Conservation (phyloP, 768 basidiomycete genomes). For the Leccinum imitatum region DNA sequence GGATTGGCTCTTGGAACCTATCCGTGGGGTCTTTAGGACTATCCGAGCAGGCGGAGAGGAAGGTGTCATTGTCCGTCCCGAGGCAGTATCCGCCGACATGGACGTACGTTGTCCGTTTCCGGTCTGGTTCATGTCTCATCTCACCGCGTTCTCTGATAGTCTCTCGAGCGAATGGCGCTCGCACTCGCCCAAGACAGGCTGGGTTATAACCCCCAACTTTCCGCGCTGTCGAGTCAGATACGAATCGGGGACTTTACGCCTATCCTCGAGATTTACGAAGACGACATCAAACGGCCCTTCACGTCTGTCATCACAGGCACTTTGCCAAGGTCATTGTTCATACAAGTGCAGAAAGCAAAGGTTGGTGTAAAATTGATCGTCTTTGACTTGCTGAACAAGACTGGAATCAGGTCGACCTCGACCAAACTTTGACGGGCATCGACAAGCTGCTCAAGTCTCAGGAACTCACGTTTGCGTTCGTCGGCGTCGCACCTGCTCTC, state of each 20-base stretch:
- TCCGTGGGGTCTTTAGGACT: conserved; percentile 80
- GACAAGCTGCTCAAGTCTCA: conserved; percentile 93
- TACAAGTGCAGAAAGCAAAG: conserved; percentile 96
- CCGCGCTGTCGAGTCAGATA: conserved; percentile 61
- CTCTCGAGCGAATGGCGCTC: conserved; percentile 89
- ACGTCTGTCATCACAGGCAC: conserved; percentile 79
- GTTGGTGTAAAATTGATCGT: conserved; percentile 35
- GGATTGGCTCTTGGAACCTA: conserved; percentile 84
- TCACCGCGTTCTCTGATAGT: conserved; percentile 44
- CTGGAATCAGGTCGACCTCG: conserved; percentile 75
- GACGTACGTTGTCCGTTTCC: conserved; percentile 48
- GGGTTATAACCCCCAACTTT: conserved; percentile 64
- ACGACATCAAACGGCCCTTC: conserved; percentile 86
- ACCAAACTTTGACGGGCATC: conserved; percentile 86
- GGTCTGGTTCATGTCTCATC: not conserved
- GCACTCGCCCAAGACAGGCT: conserved; percentile 82
- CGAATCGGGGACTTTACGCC: conserved; percentile 82
- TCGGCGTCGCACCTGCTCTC: conserved; percentile 90
- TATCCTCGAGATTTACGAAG: conserved; percentile 85
- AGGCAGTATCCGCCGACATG: conserved; percentile 83
- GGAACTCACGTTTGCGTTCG: conserved; percentile 94
- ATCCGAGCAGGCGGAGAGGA: conserved; percentile 78
- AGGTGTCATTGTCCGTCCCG: conserved; percentile 71
- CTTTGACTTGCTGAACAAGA: not conserved
- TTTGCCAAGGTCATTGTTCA: conserved; percentile 78